Base-by-base conservation (phyloP, 2,329 filamentous ascomycete genomes). In the Epichloe brachyelytri region DNA sequence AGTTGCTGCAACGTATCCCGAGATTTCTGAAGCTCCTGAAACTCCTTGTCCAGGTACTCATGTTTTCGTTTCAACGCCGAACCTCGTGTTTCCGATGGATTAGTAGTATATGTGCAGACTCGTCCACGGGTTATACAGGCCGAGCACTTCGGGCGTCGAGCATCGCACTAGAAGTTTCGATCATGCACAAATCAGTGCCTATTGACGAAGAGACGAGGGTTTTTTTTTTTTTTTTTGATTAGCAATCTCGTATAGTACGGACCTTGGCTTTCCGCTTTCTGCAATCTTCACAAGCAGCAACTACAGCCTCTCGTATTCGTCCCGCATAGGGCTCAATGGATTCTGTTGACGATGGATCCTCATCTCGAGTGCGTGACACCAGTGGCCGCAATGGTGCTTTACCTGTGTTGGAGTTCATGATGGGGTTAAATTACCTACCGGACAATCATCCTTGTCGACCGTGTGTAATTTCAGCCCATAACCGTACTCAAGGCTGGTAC, bases 261-360 rank as follows among this genome's bases (percentile, higher is more conserved):
- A 48, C 46, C 46, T 48, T 48, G 34, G 37, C 46, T 22, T 48
- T 48, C 14, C 46, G 37, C 20, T 48, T 48, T 33, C 46, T 39
- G 46, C 46, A 48, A 14, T 48, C 22, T 14, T 48, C 46, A 30
- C 46, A 48, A n/a, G 46, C 46, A 11, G 46, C 46, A 22, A 48
- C 20, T 5, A 40, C 46, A 40, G 33, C 36, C 2, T 48, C 20
- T 39, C 46, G 20, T 39, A 33, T 48, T n/a, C 46, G 46, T 3
- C 22, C 22, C 14, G 37, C 10, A 14, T 17, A 12, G 15, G 20
- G 2, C 22, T 48, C 46, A n/a, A 11, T 7, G 10, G 46, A 38
- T 19, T 40, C 37, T 4, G 46, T 15, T 7, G 36, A 19, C 20
- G 14, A n/a, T 5, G 22, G 10, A 15, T 39, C 36, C 22, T 47